Evolutionary conservation across 768 basidiomycete genomes (phyloP).

Genomic region (Dacryopinax spathularia): DNA sequence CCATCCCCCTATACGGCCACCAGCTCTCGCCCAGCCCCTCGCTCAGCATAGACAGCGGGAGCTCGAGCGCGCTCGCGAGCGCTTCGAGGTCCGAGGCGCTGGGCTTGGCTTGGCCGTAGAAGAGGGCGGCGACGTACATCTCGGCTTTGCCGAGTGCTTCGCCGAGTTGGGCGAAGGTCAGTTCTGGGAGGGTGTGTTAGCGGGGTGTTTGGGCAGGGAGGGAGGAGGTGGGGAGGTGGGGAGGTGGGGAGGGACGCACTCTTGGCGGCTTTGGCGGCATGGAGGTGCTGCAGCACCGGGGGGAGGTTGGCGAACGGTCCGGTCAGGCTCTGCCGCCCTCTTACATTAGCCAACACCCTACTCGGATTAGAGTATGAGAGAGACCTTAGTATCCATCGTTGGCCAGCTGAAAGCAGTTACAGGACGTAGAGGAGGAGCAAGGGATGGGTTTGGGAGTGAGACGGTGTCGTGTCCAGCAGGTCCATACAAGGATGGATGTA

Average conservation of each 20-base stretch:
- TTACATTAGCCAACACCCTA: too few relatives aligned
- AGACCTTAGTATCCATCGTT: neutral
- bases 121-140: constrained; percentile 67
- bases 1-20: constrained; percentile 56
- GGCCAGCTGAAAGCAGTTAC: too few relatives aligned
- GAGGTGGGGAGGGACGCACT: neutral
- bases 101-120: constrained; percentile 75
- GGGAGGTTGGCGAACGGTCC: neutral
- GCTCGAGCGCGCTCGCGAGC: constrained; percentile 37
- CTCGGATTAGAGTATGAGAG: neutral
- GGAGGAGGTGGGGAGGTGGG: neutral
- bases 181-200: constrained; percentile 27
- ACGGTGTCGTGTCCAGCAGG: too few relatives aligned
- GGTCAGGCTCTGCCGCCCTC: neutral
- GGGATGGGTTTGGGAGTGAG: neutral
- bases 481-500: too few relatives aligned
- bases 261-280: neutral
- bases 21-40: constrained; percentile 46
- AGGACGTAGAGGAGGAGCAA: neutral
- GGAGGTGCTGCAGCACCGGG: neutral
- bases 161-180: constrained; percentile 58
- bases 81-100: constrained; percentile 41
- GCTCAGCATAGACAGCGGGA: constrained; percentile 29
- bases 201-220: too few relatives aligned
- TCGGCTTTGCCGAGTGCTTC: constrained; percentile 56